phyloP scores from a whole-genome alignment of 441 rosid species.

The Breynia disticha region DNA sequence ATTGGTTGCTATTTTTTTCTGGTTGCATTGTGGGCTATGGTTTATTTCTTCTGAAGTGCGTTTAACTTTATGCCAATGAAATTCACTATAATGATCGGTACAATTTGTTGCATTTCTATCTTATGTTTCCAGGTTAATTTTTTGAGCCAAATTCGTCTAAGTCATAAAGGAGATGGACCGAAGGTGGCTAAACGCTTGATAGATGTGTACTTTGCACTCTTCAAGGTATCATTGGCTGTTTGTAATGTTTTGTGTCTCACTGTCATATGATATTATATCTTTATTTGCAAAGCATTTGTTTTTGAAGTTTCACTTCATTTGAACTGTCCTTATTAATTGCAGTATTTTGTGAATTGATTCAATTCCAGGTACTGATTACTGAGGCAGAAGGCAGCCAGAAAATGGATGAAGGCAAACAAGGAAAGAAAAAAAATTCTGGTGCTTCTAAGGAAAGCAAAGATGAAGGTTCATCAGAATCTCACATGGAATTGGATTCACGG shows the following conservation, averaged over 20 bases:
- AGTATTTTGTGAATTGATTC: background rate
- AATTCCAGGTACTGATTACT: constrained; percentile 55
- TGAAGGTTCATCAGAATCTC: constrained; percentile 42
- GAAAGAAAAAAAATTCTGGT: constrained; percentile 19
- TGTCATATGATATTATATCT: background rate
- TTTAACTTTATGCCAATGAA: background rate
- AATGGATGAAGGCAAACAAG: constrained; percentile 21
- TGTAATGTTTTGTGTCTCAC: background rate
- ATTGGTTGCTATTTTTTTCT: background rate
- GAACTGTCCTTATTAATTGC: background rate
- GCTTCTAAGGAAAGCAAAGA: constrained; percentile 28
- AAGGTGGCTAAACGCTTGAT: constrained; percentile 81
- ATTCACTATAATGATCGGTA: background rate
- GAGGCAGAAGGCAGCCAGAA: constrained; percentile 42
- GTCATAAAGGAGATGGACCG: constrained; percentile 82
- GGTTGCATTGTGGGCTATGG: background rate
- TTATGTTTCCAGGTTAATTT: constrained; percentile 60
- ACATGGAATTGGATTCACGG: constrained; percentile 87
- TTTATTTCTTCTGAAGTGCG: background rate
- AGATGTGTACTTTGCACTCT: constrained; percentile 89
- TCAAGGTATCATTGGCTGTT: constrained; percentile 49
- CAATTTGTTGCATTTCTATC: background rate
- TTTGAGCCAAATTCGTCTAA: constrained; percentile 73
- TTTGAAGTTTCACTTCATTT: background rate
- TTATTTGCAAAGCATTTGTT: background rate